A percentile compares a stretch with the other conserved stretches of the same genome.
These are phyloP conservation scores for Plasmodium coatneyi DNA, from an alignment of 169 alveolate species.

Conservation along the genomic window DNA sequence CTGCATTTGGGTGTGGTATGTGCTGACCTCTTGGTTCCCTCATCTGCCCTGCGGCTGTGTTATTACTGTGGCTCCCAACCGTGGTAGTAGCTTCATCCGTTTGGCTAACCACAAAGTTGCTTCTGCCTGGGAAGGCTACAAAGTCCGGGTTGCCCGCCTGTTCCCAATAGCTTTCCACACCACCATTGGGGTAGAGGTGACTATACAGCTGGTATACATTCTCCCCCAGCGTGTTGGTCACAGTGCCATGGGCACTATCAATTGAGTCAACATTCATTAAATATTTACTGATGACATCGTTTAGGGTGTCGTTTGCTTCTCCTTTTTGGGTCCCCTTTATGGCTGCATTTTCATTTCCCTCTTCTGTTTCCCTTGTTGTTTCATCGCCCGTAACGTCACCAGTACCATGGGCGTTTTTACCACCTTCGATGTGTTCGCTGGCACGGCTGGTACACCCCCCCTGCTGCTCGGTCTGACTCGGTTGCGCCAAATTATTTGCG, in stretches of 20 bases:
- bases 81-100: background rate
- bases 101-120: background rate
- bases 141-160: background rate
- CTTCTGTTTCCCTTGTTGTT: background rate
- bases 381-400: background rate
- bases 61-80: background rate
- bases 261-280: background rate
- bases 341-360: background rate
- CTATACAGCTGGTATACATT: background rate
- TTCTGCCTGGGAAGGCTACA: background rate
- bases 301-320: background rate
- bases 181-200: background rate
- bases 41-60: background rate
- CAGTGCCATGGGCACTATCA: background rate
- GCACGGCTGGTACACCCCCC: background rate
- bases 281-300: slow-evolving; percentile 40
- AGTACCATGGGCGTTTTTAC: background rate
- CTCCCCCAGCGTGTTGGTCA: background rate
- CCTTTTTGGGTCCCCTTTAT: background rate
- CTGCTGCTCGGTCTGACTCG: background rate
- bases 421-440: background rate
- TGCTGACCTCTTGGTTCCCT: background rate
- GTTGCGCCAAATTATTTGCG: background rate
- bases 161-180: background rate
- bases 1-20: background rate